Evolutionary conservation across 441 rosid genomes (phyloP), one percentile per base, ranked within the genome.

Genomic region (Populus hybrid): DNA sequence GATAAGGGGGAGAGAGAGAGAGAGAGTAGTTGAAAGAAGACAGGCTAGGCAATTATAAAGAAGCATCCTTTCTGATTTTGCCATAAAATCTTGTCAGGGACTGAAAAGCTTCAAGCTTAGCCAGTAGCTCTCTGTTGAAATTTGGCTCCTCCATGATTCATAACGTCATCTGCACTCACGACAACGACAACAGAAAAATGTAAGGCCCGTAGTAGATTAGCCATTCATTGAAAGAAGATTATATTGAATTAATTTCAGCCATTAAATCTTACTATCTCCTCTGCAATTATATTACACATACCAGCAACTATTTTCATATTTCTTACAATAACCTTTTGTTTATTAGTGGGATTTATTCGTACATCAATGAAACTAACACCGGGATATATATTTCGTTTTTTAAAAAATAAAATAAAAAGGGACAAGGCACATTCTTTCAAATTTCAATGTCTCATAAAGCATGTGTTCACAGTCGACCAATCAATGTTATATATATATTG

Each of bases 1-100:
- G 85, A 82, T 78, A 75, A 84, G 87, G 53, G 66, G n/a, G 64
- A n/a, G 64, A 59, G 64, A 8, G 64, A 24, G 24, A n/a, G 64
- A 6, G 59, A 5, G n/a, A 6, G 59, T 4, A 50, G 16, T 14
- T 5, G 57, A 6, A 50, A 18, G 8, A 53, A 19, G 63, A 57
- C 23, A 57, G 23, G 63, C 63, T 18, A 57, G 1, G 64, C 24
- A 57, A 19, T 19, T 2, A 19, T 8, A 57, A 57, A 57, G 23
- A 7, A 19, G 64, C 64, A 57, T n/a, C 64, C 21, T 57, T 57
- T 57, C 72, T 57, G 72, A 32, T 72, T 71, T 81, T 28, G 70
- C 79, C 76, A 38, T 71, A 69, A 63, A 40, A 23, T 57, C 14
- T 63, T 71, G 71, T 63, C 74, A 63, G 69, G 8, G 11, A 67